These are phyloP conservation scores for Monosporascus sp. DNA, from an alignment of 2,329 filamentous ascomycete species.

Conservation along the genomic window DNA sequence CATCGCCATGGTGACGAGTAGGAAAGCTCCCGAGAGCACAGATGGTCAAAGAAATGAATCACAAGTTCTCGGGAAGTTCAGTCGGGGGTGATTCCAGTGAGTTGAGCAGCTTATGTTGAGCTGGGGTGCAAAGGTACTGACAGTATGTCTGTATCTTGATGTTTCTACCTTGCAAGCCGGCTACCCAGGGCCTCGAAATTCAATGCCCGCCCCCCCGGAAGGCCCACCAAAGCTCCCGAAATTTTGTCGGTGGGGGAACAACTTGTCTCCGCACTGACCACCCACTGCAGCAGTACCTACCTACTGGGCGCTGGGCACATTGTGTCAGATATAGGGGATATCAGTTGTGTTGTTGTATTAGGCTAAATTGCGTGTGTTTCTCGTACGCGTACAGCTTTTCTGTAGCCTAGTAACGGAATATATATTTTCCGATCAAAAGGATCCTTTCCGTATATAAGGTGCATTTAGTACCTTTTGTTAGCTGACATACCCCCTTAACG, in stretches of 20 bases:
- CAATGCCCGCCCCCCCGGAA: neutral
- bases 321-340: too few species aligned
- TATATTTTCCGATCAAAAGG: too few species aligned
- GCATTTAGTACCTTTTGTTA: too few species aligned
- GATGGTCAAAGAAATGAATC: neutral
- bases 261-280: too few species aligned
- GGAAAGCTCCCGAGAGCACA: constrained; percentile 25
- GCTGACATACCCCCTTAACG: too few species aligned
- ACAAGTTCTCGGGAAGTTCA: neutral
- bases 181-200: neutral
- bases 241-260: neutral
- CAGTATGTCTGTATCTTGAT: neutral
- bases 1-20: constrained; percentile 50
- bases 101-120: neutral
- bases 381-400: too few species aligned
- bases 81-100: neutral
- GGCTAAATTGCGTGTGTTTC: too few species aligned
- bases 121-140: neutral
- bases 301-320: too few species aligned
- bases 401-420: too few species aligned
- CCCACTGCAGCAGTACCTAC: too few species aligned
- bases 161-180: neutral
- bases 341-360: too few species aligned
- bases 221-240: neutral
- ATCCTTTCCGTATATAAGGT: too few species aligned